Base-by-base conservation (phyloP, 108 stramenopile genomes). In the Skeletonema menzelii region DNA sequence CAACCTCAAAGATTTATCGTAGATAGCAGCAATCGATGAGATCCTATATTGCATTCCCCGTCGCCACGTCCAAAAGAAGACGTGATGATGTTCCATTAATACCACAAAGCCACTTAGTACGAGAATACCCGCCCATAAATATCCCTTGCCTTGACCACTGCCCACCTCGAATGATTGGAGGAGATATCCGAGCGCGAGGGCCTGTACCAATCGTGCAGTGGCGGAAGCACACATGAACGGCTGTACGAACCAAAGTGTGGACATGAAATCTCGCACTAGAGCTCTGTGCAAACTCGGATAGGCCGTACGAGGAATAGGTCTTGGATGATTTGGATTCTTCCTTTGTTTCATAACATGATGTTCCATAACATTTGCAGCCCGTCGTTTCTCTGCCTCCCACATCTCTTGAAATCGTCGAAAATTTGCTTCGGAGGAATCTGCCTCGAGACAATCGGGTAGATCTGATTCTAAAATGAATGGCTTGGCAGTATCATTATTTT, bases 11-110 rank as follows among this genome's bases (percentile, higher is more conserved):
- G 83, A 79, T 66, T 97, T 97, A 42, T 78, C 75, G 30, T 92
- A 95, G 26, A 97, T 91, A 2, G 84, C 69, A 8, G 92, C 91
- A 20, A 97, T 84, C n/a, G 75, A 77, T 19, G 79, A 78, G n/a
- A 88, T 80, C 10, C 91, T 86, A 12, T 88, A 78, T 70, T 89
- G 90, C 91, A 95, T 90, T 30, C 76, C 76, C 66, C 64, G 59
- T 10, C 81, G 1, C 76, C 76, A 77, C 37, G 81, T 82, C 76
- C 76, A 82, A 42, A 77, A 82, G 71, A 82, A 82, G 10, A 77
- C 76, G 37, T 83, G 77, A 56, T 83, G 82, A 42, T 89, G 83
- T 55, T 87, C 88, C 59, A 89, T 81, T 49, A 95, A 70, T 0
- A 82, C 63, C 3, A 92, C 79, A 8, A 89, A 37, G 0, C 83